phyloP scores from a whole-genome alignment of 2,329 filamentous ascomycete species.

The Pestalotiopsis fici region DNA sequence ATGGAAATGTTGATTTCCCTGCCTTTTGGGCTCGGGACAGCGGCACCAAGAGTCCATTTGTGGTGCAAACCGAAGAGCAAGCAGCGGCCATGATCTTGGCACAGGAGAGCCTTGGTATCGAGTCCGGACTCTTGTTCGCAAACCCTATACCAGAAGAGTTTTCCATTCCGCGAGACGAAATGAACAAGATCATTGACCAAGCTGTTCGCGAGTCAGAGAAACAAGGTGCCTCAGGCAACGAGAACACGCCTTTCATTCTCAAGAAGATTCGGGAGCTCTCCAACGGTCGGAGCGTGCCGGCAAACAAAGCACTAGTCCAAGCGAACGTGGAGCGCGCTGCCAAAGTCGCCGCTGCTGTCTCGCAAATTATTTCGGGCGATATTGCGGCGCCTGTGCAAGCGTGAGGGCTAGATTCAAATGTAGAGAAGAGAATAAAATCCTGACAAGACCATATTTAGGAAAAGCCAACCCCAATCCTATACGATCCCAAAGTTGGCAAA shows the following conservation, averaged over 20 bases:
- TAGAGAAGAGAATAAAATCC: neutral
- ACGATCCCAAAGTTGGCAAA: neutral
- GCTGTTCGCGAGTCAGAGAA: constrained; percentile 66
- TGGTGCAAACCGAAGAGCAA: constrained; percentile 74
- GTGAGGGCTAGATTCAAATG: constrained; percentile 23
- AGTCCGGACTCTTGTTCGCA: constrained; percentile 82
- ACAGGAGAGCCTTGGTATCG: constrained; percentile 70
- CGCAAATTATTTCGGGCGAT: constrained; percentile 39
- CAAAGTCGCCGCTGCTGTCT: constrained; percentile 55
- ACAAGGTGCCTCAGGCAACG: constrained; percentile 69
- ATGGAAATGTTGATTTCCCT: constrained; percentile 77
- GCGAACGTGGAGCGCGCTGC: constrained; percentile 57
- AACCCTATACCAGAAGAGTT: constrained; percentile 78
- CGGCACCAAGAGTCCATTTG: constrained; percentile 74
- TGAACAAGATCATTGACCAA: constrained; percentile 68
- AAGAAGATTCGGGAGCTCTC: constrained; percentile 78
- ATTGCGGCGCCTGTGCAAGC: constrained; percentile 19
- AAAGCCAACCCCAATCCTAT: neutral
- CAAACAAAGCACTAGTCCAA: constrained; percentile 67
- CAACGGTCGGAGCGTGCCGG: constrained; percentile 67
- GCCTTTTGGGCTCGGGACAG: constrained; percentile 93
- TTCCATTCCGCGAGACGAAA: constrained; percentile 70
- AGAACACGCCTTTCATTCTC: constrained; percentile 85
- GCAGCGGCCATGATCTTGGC: constrained; percentile 88
- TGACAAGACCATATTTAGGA: neutral